Evolutionary conservation across 2,329 filamentous ascomycete genomes (phyloP), one percentile per base, ranked within the genome.

Genomic region (Byssochlamys sp.): DNA sequence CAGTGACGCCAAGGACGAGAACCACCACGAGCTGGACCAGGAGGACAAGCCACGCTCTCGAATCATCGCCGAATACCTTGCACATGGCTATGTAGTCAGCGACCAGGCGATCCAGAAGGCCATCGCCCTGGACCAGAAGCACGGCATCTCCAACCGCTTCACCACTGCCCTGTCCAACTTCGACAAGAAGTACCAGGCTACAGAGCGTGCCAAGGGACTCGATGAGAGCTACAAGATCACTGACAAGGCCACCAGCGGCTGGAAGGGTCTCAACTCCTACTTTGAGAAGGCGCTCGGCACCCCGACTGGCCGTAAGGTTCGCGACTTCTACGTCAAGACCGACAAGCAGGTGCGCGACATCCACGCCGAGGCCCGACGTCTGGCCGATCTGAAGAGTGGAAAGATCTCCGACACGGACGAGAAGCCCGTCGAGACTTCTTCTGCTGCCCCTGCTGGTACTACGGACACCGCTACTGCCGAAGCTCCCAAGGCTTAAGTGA

Each of bases 11-110:
- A 81, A 81, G 64, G 75, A 76, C 58, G 82, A 86, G 59, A 80
- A 75, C 57, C 67, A 72, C 55, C 81, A 90, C 66, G 84, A 91
- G 66, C 86, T 97, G 67, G 85, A 87, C 12, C 94, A 99, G 72
- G 94, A 99, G 76, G 91, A 97, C 80, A 99, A 99, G 82, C 94
- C 94, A 14, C 88, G 91, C 67, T 85, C 89, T 48, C 90, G 94
- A 67, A 96, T 99, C 73, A 76, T 96, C 54, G 94, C 94, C 63
- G 94, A 99, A 78, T 96, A 97, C 75, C 87, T 99, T 33, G 91
- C 94, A 10, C 90, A 96, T 68, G 94, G 94, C 65, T 99, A 99
- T 77, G 83, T 86, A 45, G 81, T 97, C 63, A 91, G 83, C 60
- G 86, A 88, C 70, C 78, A 82, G 57, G 89, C 89, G 54, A 86